Conservation (phyloP, 192 early-diverging fungal species). For the Rhizoclosmatium sp. region DNA sequence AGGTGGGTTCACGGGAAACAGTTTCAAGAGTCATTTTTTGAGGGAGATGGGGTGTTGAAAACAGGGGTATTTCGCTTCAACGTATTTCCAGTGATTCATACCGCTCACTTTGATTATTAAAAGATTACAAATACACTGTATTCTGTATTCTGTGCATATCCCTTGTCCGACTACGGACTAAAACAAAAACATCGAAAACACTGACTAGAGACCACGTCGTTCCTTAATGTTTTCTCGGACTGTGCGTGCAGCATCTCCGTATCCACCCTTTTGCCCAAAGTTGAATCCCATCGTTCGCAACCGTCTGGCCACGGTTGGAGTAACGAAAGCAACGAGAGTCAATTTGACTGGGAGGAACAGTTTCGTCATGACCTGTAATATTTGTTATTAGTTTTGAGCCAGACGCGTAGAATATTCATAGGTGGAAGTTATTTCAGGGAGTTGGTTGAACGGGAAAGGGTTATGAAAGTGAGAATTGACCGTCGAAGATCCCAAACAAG, state of each 20-base stretch:
- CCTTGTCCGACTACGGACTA: too few species aligned
- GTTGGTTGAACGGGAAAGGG: not conserved
- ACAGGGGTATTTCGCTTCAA: too few species aligned
- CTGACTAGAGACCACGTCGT: not conserved
- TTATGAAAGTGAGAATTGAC: not conserved
- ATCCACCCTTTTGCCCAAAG: constrained; percentile 48
- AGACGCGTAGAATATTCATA: too few species aligned
- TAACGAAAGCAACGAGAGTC: constrained; percentile 47
- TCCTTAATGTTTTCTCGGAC: constrained; percentile 41
- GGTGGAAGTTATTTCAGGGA: too few species aligned
- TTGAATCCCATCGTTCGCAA: constrained; percentile 53
- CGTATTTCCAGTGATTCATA: too few species aligned
- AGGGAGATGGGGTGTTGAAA: too few species aligned
- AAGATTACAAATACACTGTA: too few species aligned
- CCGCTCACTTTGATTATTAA: too few species aligned
- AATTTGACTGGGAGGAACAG: constrained; percentile 61
- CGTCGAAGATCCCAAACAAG: not conserved
- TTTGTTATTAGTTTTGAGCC: not conserved
- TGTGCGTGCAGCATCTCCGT: constrained; percentile 37
- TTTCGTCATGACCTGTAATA: constrained; percentile 54
- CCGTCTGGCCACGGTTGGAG: constrained; percentile 49
- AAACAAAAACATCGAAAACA: too few species aligned
- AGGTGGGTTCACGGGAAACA: constrained; percentile 23
- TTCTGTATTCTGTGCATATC: too few species aligned
- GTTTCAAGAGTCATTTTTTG: not conserved